Evolutionary conservation across 1,139 yeast species (phyloP).

Genomic region (Sugiyamaella japonica): DNA sequence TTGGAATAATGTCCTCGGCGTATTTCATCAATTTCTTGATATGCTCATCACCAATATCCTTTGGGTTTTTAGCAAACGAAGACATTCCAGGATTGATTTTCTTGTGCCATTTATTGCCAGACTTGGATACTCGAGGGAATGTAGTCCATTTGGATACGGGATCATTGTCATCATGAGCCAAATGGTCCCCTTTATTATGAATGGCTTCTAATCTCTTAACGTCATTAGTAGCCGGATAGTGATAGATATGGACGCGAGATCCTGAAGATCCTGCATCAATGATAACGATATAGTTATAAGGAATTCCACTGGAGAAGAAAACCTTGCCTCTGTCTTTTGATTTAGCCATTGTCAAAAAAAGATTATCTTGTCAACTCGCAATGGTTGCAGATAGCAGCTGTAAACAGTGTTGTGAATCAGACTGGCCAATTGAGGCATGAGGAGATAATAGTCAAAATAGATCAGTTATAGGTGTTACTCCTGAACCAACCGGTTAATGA

Average conservation of each 20-base stretch:
- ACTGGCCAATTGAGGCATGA: background rate
- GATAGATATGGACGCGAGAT: slow-evolving; percentile 70
- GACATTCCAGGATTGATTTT: slow-evolving; percentile 71
- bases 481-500: too few species aligned
- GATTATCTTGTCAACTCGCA: background rate
- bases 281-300: slow-evolving; percentile 50
- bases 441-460: background rate
- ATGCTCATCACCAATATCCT: slow-evolving; percentile 59
- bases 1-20: slow-evolving; percentile 61
- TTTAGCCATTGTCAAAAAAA: slow-evolving; percentile 7
- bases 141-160: slow-evolving; percentile 11
- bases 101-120: slow-evolving; percentile 56
- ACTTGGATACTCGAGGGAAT: slow-evolving; percentile 48
- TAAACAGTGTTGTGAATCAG: background rate
- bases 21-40: slow-evolving; percentile 52
- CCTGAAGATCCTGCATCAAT: slow-evolving; percentile 87
- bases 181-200: slow-evolving; percentile 20
- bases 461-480: background rate
- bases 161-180: slow-evolving; percentile 8
- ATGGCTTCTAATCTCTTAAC: slow-evolving; percentile 26
- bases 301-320: slow-evolving; percentile 21
- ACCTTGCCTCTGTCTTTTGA: slow-evolving; percentile 23
- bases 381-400: background rate
- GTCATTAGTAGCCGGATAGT: slow-evolving; percentile 54
- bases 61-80: slow-evolving; percentile 50